Evolutionary conservation across 805 yeast species (phyloP).

Genomic region (Cyberlindnera galapagoensis): DNA sequence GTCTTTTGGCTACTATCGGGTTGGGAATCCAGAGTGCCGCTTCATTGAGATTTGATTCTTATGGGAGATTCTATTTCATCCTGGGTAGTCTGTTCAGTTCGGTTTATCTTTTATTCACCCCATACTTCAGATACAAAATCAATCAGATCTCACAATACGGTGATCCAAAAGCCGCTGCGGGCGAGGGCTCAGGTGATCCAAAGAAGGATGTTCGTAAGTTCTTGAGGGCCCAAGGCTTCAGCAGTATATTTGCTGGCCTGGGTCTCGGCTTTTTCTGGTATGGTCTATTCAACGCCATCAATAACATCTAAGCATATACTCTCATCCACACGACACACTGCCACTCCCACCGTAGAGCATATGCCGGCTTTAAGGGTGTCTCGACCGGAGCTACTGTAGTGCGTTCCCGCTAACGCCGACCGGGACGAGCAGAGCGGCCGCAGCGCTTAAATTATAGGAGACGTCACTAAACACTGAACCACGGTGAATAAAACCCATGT

Average conservation of each 20-base stretch:
- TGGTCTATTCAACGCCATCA: constrained; percentile 12
- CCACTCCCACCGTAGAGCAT: no score
- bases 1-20: constrained; percentile 10
- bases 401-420: no score
- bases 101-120: constrained; percentile 11
- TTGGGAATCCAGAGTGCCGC: constrained; percentile 12
- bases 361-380: no score
- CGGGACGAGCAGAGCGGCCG: no score
- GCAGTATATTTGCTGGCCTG: constrained; percentile 12
- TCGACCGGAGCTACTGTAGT: no score
- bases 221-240: constrained; percentile 9
- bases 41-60: constrained; percentile 10
- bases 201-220: constrained; percentile 10
- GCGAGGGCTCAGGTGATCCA: constrained; percentile 8
- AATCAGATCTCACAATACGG: constrained; percentile 7
- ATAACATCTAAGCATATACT: not conserved
- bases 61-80: constrained; percentile 15
- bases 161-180: constrained; percentile 1
- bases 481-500: no score
- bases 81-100: constrained; percentile 12
- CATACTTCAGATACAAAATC: constrained; percentile 13
- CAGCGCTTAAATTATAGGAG: no score
- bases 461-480: no score
- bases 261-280: constrained; percentile 13
- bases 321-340: no score